Conservation (phyloP, 1,139 yeast genomes). For the Hyphopichia pseudoburtonii region DNA sequence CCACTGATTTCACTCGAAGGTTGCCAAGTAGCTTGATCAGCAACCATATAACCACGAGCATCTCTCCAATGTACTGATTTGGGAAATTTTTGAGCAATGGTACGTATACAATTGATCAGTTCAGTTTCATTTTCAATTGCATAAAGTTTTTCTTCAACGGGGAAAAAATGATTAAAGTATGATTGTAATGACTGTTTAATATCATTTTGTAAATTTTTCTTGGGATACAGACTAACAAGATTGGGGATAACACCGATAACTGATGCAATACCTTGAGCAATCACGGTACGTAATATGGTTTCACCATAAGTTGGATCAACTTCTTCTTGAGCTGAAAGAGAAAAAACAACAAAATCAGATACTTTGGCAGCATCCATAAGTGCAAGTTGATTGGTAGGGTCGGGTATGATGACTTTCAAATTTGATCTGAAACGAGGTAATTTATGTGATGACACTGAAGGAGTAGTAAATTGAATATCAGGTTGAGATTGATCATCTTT, state of each 20-base stretch:
- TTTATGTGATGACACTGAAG: slow-evolving; percentile 50
- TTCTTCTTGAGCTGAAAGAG: slow-evolving; percentile 80
- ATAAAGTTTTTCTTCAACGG: slow-evolving; percentile 75
- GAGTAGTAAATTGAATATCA: slow-evolving; percentile 33
- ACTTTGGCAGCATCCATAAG: slow-evolving; percentile 85
- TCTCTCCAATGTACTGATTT: slow-evolving; percentile 91
- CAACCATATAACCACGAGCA: slow-evolving; percentile 79
- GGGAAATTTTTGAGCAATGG: slow-evolving; percentile 83
- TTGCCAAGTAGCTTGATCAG: slow-evolving; percentile 57
- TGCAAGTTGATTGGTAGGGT: slow-evolving; percentile 61
- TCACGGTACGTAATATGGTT: slow-evolving; percentile 80
- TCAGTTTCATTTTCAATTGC: slow-evolving; percentile 71
- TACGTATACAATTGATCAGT: slow-evolving; percentile 67
- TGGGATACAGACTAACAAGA: slow-evolving; percentile 62
- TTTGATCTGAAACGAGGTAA: slow-evolving; percentile 72
- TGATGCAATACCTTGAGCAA: slow-evolving; percentile 89
- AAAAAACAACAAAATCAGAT: slow-evolving; percentile 86
- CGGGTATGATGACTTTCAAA: slow-evolving; percentile 74
- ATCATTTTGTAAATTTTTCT: slow-evolving; percentile 75
- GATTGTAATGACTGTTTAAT: slow-evolving; percentile 79
- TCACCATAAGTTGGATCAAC: slow-evolving; percentile 82
- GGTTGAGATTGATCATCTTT: slow-evolving; percentile 26
- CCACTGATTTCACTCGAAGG: slow-evolving; percentile 30
- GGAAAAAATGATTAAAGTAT: slow-evolving; percentile 87
- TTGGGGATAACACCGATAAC: slow-evolving; percentile 82